Evolutionary conservation across 148 eudicot species (phyloP).

Genomic region (Pharnaceum exiguum): DNA sequence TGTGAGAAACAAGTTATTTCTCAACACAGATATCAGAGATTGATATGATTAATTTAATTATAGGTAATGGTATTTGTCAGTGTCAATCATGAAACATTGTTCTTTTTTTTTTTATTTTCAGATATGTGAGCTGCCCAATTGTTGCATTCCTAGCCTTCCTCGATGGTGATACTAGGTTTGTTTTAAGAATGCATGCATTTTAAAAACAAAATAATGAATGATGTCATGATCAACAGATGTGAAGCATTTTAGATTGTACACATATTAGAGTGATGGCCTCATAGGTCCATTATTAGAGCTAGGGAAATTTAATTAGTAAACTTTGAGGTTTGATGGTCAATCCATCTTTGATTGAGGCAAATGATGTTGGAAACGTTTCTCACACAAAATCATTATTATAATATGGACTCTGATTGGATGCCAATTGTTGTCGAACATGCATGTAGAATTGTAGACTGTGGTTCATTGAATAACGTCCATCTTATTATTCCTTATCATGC

Average conservation of each 20-base stretch:
- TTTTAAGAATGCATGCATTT: not conserved
- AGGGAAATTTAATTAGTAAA: not conserved
- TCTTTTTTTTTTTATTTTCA: not conserved
- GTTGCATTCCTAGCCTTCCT: not conserved
- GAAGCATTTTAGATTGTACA: too few species aligned
- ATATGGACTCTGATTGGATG: not conserved
- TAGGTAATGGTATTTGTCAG: not conserved
- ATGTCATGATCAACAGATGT: too few species aligned
- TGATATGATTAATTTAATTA: slow-evolving; percentile 4
- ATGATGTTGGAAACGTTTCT: not conserved
- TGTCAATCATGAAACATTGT: not conserved
- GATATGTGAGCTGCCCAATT: not conserved
- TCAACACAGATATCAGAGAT: not conserved
- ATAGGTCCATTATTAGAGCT: slow-evolving; percentile 1
- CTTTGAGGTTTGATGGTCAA: not conserved
- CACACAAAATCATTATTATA: not conserved
- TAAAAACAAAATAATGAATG: not conserved
- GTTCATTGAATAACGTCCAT: too few species aligned
- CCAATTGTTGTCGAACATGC: not conserved
- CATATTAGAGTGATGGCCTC: too few species aligned
- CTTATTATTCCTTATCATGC: too few species aligned
- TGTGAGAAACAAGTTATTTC: slow-evolving; percentile 10
- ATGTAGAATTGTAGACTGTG: too few species aligned
- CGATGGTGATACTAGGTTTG: not conserved
- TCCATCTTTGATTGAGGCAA: not conserved